Percentiles rank a stretch among this genome's conserved stretches.
These are phyloP conservation scores for Acanthamoeba triangularis DNA, from an alignment of 208 protist species.

Conservation along the genomic window DNA sequence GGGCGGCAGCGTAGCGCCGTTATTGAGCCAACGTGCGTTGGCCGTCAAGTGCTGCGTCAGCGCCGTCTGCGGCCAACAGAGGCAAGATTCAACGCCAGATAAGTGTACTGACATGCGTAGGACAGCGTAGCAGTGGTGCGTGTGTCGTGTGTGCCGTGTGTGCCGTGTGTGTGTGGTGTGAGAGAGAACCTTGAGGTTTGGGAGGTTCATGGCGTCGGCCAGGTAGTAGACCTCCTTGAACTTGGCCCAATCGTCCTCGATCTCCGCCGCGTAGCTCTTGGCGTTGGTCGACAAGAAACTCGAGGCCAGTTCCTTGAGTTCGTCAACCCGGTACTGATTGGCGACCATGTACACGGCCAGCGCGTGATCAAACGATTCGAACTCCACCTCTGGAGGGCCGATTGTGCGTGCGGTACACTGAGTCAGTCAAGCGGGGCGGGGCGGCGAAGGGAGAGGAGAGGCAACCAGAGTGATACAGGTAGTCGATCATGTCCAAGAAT, in stretches of 20 bases:
- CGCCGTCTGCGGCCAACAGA: no score
- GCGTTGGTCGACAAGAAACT: background rate
- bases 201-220: background rate
- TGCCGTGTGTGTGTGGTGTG: background rate
- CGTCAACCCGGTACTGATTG: slow-evolving; percentile 65
- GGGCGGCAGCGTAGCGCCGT: no score
- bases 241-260: background rate
- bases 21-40: no score
- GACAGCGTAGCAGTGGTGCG: background rate
- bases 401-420: background rate
- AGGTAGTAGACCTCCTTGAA: slow-evolving; percentile 6
- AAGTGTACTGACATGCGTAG: background rate
- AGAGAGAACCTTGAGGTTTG: background rate
- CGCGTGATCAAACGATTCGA: slow-evolving; percentile 52
- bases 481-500: slow-evolving; percentile 67
- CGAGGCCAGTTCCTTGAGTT: background rate
- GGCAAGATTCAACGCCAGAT: no score
- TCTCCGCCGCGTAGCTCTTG: background rate
- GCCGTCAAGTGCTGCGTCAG: no score
- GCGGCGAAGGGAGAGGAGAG: background rate
- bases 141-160: background rate
- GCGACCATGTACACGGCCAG: slow-evolving; percentile 33
- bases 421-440: background rate
- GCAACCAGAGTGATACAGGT: background rate
- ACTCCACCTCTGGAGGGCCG: background rate